Evolutionary conservation across 2,329 filamentous ascomycete species (phyloP), one percentile per base, ranked within the genome.

Genomic region (Cladosporium colombiae): DNA sequence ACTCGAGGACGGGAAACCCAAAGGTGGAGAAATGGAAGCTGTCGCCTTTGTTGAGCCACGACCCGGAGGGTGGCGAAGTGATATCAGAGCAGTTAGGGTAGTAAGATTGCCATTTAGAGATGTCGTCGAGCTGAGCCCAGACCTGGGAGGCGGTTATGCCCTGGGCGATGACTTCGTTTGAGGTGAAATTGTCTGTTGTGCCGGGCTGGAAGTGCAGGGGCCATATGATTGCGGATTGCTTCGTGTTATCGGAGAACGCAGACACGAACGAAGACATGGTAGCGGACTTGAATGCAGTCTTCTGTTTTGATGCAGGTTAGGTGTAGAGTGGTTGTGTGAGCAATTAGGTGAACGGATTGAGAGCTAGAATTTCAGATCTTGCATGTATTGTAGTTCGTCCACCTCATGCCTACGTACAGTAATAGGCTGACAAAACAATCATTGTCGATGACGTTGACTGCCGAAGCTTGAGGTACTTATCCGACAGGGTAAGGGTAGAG

Each of bases 141-240:
- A 78, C 73, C 37, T 76, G 71, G 8, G 70, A 62, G 6, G 73
- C 70, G 27, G 71, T 71, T 7, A 78, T 27, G 52, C 66, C 62
- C 53, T 68, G 66, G 8, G 69, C 75, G 58, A 78, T 73, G 52
- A 71, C 68, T 68, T 78, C 76, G 68, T 78, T 78, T 59, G 71
- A 71, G 53, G 77, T 71, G 65, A 74, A 78, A 68, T 78, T 78
- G 69, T 77, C 74, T 21, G 76, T 78, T 44, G 74, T 78, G 29
- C 77, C 76, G 0, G 77, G 76, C n/a, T 74, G 66, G 67, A 72
- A 77, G 40, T 71, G 67, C 1, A 56, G 11, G 21, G 77, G 75
- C 74, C 75, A 77, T 65, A 72, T 67, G 65, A 78, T 77, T 64
- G 74, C 69, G 16, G 74, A 71, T 69, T 67, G 65, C 50, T 44